Evolutionary conservation across 495 filamentous ascomycete species (phyloP).

Genomic region (Aspergillus taichungensis): DNA sequence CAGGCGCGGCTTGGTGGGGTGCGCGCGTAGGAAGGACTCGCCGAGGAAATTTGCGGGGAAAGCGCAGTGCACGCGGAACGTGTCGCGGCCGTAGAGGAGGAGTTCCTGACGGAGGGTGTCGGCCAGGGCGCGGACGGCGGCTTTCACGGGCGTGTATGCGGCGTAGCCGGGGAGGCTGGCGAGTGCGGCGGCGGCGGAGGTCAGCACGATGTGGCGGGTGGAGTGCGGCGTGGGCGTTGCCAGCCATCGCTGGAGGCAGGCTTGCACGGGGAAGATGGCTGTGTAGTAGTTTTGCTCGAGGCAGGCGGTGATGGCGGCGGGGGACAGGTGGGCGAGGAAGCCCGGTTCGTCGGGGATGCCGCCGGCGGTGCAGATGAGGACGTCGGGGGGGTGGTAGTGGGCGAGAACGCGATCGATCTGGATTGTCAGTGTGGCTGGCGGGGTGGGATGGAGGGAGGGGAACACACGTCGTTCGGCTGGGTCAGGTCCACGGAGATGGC

Average conservation of each 20-base stretch:
- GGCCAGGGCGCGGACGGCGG: conserved; percentile 27
- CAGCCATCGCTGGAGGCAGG: conserved; percentile 17
- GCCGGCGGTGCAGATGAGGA: conserved; percentile 28
- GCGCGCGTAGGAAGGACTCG: conserved; percentile 22
- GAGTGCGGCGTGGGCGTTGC: not conserved
- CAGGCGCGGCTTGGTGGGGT: conserved; percentile 24
- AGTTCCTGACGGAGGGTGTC: conserved; percentile 31
- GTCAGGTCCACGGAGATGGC: conserved; percentile 9
- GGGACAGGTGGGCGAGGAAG: conserved; percentile 24
- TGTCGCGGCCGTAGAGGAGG: conserved; percentile 13
- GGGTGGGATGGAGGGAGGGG: not conserved
- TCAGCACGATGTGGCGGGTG: conserved; percentile 24
- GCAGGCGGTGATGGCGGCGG: conserved; percentile 18
- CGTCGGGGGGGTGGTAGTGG: conserved; percentile 11
- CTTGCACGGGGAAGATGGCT: conserved; percentile 21
- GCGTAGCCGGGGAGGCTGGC: conserved; percentile 28
- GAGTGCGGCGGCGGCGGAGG: conserved; percentile 26
- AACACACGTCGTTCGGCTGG: conserved; percentile 2
- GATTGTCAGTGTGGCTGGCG: not conserved
- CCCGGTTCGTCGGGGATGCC: conserved; percentile 24
- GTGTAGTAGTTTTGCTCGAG: conserved; percentile 28
- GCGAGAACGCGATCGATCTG: not conserved
- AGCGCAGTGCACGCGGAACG: conserved; percentile 16
- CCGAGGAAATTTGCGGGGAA: conserved; percentile 26
- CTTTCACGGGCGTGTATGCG: conserved; percentile 29